Percentiles rank a stretch among this genome's conserved stretches.
phyloP scores from a whole-genome alignment of 805 yeast species.

The Candida hungchunana region DNA sequence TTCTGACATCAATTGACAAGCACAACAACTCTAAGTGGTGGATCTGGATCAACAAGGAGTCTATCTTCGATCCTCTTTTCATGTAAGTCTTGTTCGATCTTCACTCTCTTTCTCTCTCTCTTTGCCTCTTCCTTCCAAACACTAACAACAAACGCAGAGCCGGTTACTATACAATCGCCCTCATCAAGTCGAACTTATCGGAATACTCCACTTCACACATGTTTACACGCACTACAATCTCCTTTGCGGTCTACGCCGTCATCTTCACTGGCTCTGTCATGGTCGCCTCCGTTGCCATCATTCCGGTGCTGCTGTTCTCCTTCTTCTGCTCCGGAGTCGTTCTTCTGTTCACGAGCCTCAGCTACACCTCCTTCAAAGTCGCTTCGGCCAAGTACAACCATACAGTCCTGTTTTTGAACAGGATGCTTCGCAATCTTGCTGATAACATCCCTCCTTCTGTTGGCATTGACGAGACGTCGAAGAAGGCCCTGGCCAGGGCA shows the following conservation, averaged over 20 bases:
- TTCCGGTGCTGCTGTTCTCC: slow-evolving; percentile 22
- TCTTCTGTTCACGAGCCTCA: slow-evolving; percentile 23
- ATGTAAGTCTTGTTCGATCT: slow-evolving; percentile 14
- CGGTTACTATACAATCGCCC: slow-evolving; percentile 1
- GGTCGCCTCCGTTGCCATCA: slow-evolving; percentile 16
- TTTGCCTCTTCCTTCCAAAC: not conserved
- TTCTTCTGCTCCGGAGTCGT: slow-evolving; percentile 26
- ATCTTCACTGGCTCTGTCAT: slow-evolving; percentile 15
- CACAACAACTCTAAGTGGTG: slow-evolving; percentile 12
- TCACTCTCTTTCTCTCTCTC: not conserved
- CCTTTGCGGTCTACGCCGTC: slow-evolving; percentile 17
- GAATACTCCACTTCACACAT: not conserved
- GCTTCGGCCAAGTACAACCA: slow-evolving; percentile 26
- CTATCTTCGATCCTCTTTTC: slow-evolving; percentile 12
- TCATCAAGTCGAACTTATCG: not conserved
- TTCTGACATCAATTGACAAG: slow-evolving; percentile 8
- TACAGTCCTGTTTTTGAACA: slow-evolving; percentile 24
- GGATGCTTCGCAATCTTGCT: slow-evolving; percentile 24
- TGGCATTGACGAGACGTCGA: slow-evolving; percentile 20
- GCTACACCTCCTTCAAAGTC: slow-evolving; percentile 22
- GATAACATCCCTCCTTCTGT: slow-evolving; percentile 29
- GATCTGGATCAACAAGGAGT: slow-evolving; percentile 15
- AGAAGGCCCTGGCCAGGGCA: not conserved
- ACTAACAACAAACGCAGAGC: slow-evolving; percentile 1
- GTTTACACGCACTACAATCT: slow-evolving; percentile 15